A percentile compares a stretch with the other conserved stretches of the same genome.
These are phyloP conservation scores for Yamadazyma trypodendri DNA, from an alignment of 1,139 yeast genomes.

Conservation along the genomic window DNA sequence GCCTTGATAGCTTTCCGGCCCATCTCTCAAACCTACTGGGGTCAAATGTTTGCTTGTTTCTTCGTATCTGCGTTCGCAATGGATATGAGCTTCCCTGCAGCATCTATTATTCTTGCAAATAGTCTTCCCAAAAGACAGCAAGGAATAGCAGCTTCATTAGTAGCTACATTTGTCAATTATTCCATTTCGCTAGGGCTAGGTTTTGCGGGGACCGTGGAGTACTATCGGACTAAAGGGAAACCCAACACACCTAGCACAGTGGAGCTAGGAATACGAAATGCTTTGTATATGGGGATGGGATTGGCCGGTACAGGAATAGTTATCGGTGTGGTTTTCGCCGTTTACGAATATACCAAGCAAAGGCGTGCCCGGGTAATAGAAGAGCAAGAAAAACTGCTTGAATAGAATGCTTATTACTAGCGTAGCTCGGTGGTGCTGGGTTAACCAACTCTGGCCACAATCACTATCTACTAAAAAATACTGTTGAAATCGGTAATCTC, in stretches of 20 bases:
- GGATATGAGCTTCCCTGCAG: slow-evolving; percentile 69
- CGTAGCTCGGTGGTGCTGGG: too few species aligned
- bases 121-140: slow-evolving; percentile 55
- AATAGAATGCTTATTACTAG: too few species aligned
- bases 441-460: too few species aligned
- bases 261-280: slow-evolving; percentile 40
- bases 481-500: too few species aligned
- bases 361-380: neutral
- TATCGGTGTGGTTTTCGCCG: slow-evolving; percentile 22
- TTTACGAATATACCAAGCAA: slow-evolving; percentile 8
- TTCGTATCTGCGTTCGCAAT: slow-evolving; percentile 56
- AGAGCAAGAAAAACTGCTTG: neutral
- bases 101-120: slow-evolving; percentile 49
- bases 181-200: slow-evolving; percentile 65
- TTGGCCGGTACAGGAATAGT: slow-evolving; percentile 46
- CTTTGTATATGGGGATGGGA: slow-evolving; percentile 52
- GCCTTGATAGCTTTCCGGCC: slow-evolving; percentile 15
- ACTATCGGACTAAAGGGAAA: slow-evolving; percentile 32
- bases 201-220: slow-evolving; percentile 61
- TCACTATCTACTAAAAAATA: too few species aligned
- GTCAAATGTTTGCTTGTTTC: slow-evolving; percentile 46
- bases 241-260: slow-evolving; percentile 23
- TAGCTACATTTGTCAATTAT: slow-evolving; percentile 60
- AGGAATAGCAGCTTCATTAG: slow-evolving; percentile 66
- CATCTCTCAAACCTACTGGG: slow-evolving; percentile 17